Conservation (phyloP, 192 early-diverging fungal genomes). For the Piromyces sp. region DNA sequence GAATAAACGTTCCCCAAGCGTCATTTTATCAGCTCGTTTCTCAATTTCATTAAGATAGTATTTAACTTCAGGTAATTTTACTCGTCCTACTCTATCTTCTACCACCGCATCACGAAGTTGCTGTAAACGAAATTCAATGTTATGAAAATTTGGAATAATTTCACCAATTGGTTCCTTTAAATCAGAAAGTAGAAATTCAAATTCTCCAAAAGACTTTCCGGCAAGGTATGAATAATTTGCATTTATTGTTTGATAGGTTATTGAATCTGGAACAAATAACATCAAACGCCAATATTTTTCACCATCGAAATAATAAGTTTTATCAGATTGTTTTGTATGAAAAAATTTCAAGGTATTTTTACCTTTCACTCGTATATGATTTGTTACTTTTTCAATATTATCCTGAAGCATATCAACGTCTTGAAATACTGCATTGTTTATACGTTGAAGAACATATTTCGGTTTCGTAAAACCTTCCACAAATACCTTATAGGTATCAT, state of each 20-base stretch:
- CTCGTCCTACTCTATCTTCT: not conserved
- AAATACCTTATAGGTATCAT: not conserved
- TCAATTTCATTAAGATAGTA: not conserved
- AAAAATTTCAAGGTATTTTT: not conserved
- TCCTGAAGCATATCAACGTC: not conserved
- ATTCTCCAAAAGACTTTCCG: not conserved
- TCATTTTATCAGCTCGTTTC: not conserved
- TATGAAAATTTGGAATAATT: not conserved
- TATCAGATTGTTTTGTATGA: not conserved
- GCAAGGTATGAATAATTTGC: not conserved
- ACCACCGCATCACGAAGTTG: not conserved
- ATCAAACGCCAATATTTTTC: not conserved
- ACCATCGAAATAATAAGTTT: not conserved
- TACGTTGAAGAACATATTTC: not conserved
- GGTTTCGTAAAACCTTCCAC: not conserved
- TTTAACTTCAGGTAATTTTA: not conserved
- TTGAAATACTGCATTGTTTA: not conserved
- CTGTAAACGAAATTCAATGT: not conserved
- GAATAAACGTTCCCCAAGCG: not conserved
- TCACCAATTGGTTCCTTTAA: not conserved
- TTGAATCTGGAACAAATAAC: not conserved
- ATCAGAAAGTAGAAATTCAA: not conserved
- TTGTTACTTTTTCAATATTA: not conserved
- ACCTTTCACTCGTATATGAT: not conserved
- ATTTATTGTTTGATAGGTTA: not conserved